Conservation (phyloP, 2,329 filamentous ascomycete genomes). For the Xylaria sp. region DNA sequence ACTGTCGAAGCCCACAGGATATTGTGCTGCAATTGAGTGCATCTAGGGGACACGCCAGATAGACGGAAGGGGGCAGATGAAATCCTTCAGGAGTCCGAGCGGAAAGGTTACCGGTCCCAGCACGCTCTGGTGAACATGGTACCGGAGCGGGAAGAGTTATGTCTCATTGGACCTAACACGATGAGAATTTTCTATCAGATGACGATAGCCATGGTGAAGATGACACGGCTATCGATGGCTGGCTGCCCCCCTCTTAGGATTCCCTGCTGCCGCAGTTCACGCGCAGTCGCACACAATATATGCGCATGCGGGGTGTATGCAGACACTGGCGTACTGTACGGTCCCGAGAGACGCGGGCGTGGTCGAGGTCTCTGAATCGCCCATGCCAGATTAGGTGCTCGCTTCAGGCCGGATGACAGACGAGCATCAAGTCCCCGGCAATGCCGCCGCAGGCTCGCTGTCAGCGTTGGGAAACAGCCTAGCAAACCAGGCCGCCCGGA, state of each 20-base stretch:
- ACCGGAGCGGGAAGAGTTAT: not conserved
- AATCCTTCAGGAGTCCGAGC: not conserved
- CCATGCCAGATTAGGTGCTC: slow-evolving; percentile 11
- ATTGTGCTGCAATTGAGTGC: not conserved
- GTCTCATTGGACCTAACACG: slow-evolving; percentile 7
- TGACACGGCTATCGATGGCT: slow-evolving; percentile 33
- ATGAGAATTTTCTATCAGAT: slow-evolving; percentile 25
- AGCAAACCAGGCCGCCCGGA: not conserved
- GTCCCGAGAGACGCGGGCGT: slow-evolving; percentile 21
- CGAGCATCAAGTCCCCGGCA: slow-evolving; percentile 13
- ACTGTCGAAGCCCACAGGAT: slow-evolving; percentile 1
- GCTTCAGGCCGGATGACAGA: slow-evolving; percentile 17
- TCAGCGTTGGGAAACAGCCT: not conserved
- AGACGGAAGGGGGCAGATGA: not conserved
- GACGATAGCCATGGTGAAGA: slow-evolving; percentile 27
- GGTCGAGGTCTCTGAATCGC: slow-evolving; percentile 2
- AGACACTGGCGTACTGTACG: slow-evolving; percentile 29
- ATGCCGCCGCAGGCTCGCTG: slow-evolving; percentile 7
- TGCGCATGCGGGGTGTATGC: slow-evolving; percentile 36
- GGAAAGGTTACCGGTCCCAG: slow-evolving; percentile 5
- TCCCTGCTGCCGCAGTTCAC: slow-evolving; percentile 36
- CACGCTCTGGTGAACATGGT: not conserved
- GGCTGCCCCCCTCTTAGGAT: slow-evolving; percentile 21
- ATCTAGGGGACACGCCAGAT: not conserved
- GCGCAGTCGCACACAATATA: slow-evolving; percentile 27